Evolutionary conservation across 148 eudicot genomes (phyloP).

Genomic region (Vaccinium vitisidaea): DNA sequence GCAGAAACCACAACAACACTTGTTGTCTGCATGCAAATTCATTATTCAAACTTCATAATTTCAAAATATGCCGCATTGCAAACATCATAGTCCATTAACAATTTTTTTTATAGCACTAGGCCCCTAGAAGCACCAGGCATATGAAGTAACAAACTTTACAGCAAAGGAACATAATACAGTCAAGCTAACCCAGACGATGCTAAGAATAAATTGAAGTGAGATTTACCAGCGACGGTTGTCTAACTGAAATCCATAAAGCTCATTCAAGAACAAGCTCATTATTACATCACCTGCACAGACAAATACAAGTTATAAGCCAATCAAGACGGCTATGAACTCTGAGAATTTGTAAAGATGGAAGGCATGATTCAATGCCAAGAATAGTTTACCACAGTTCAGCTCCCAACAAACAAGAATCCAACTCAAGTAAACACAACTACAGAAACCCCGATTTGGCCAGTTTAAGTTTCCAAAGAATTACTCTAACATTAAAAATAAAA

Average conservation of each 20-base stretch:
- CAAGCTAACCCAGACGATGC: slow-evolving; percentile 2
- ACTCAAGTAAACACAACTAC: not conserved
- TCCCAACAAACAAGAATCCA: not conserved
- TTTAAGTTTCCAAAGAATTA: not conserved
- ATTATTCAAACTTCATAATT: not conserved
- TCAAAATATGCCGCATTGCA: not conserved
- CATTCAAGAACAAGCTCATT: slow-evolving; percentile 93
- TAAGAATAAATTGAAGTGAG: not conserved
- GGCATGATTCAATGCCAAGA: not conserved
- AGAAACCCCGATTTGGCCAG: not conserved
- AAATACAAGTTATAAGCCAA: slow-evolving; percentile 3
- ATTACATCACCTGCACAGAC: slow-evolving; percentile 74
- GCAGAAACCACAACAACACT: not conserved
- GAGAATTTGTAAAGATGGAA: slow-evolving; percentile 10
- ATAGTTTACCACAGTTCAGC: not conserved
- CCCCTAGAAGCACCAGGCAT: not conserved
- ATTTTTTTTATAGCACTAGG: not conserved
- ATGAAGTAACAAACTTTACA: not conserved
- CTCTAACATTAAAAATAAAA: too few species aligned
- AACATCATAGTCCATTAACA: not conserved
- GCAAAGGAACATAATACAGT: not conserved
- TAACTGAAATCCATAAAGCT: slow-evolving; percentile 93
- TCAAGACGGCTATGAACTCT: not conserved
- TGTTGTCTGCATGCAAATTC: not conserved
- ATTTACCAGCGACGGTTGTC: slow-evolving; percentile 91